These are phyloP conservation scores for Aspergillus steynii DNA, from an alignment of 495 filamentous ascomycete genomes.

Conservation along the genomic window DNA sequence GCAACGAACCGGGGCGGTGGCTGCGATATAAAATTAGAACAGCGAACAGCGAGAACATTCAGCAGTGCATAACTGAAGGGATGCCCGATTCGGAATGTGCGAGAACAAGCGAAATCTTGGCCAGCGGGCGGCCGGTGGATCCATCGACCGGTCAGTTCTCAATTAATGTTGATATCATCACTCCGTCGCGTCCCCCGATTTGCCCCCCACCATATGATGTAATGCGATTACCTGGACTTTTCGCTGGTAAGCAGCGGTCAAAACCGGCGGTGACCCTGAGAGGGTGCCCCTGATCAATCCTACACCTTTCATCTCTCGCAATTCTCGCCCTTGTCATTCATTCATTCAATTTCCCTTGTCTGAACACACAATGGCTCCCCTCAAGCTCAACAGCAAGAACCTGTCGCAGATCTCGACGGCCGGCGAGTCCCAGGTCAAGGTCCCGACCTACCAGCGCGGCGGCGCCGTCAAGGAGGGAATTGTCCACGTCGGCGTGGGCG, in stretches of 20 bases:
- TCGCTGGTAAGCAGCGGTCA: constrained; percentile 16
- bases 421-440: constrained; percentile 27
- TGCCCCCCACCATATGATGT: constrained; percentile 19
- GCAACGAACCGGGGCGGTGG: too few relatives aligned
- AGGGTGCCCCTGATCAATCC: background rate
- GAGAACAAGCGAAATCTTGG: background rate
- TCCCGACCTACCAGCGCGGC: constrained; percentile 40
- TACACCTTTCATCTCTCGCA: background rate
- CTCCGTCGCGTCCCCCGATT: background rate
- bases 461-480: constrained; percentile 50
- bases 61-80: too few relatives aligned
- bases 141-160: too few relatives aligned
- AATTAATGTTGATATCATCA: background rate
- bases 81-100: background rate
- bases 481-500: constrained; percentile 49
- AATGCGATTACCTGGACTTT: constrained; percentile 9
- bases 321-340: constrained; percentile 1
- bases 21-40: background rate
- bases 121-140: too few relatives aligned
- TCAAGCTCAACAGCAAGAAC: constrained; percentile 43
- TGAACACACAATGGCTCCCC: constrained; percentile 33
- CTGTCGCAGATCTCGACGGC: constrained; percentile 36
- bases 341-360: constrained; percentile 5
- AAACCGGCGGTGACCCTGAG: constrained; percentile 23
- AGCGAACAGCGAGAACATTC: too few relatives aligned